A percentile compares a stretch with the other conserved stretches of the same genome.
phyloP scores from a whole-genome alignment of 306 rosid species.

The Glycine latifolia region DNA sequence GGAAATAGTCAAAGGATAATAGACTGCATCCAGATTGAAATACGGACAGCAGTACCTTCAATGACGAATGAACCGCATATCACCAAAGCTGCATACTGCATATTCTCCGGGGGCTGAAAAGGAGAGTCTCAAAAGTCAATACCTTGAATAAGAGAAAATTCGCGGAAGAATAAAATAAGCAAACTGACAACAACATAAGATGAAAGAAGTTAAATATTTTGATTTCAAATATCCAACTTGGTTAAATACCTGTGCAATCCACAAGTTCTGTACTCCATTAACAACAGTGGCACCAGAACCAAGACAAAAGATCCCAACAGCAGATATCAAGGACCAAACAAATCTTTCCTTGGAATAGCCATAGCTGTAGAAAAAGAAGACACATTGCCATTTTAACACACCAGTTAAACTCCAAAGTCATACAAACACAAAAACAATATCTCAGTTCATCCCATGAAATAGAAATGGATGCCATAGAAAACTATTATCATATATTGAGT shows the following conservation, averaged over 20 bases:
- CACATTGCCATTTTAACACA: slow-evolving; percentile 31
- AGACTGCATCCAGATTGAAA: slow-evolving; percentile 36
- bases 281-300: slow-evolving; percentile 98
- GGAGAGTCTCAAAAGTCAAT: slow-evolving; percentile 45
- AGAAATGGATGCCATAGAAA: slow-evolving; percentile 27
- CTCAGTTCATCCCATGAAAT: slow-evolving; percentile 17
- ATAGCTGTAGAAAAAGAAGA: slow-evolving; percentile 66
- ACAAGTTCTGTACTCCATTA: slow-evolving; percentile 91
- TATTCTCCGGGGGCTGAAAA: slow-evolving; percentile 87
- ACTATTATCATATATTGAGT: slow-evolving; percentile 10
- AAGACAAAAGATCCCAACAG: slow-evolving; percentile 97
- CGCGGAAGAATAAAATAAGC: background rate
- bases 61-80: slow-evolving; percentile 90
- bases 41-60: slow-evolving; percentile 69
- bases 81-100: slow-evolving; percentile 84
- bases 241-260: slow-evolving; percentile 81
- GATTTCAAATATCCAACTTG: slow-evolving; percentile 25
- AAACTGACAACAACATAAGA: too few relatives aligned
- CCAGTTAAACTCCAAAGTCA: slow-evolving; percentile 10
- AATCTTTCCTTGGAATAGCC: slow-evolving; percentile 99
- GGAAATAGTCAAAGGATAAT: slow-evolving; percentile 33
- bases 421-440: slow-evolving; percentile 24
- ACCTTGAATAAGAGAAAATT: slow-evolving; percentile 37
- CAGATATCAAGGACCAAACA: slow-evolving; percentile 99
- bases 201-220: too few relatives aligned